phyloP scores from a whole-genome alignment of 176 grass and related monocot genomes.

The Aegilops sharonensis region DNA sequence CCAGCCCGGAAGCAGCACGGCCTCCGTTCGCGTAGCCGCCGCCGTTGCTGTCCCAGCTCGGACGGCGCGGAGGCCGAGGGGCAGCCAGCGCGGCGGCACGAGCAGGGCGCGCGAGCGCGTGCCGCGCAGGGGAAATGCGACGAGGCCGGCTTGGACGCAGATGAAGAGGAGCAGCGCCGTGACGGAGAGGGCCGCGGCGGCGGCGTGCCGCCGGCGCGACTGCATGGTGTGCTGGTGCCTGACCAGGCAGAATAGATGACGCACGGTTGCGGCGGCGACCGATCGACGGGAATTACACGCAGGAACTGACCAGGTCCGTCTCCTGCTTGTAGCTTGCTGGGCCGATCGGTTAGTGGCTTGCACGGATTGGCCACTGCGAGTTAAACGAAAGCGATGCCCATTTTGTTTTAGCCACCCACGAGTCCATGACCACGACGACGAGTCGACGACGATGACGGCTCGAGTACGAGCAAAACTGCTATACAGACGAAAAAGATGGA shows the following conservation, averaged over 20 bases:
- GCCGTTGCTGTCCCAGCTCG: neutral
- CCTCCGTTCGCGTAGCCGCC: neutral
- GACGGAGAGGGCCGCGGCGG: neutral
- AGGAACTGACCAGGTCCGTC: neutral
- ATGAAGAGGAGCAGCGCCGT: neutral
- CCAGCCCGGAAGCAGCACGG: constrained; percentile 63
- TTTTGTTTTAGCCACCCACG: neutral
- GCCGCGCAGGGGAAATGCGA: neutral
- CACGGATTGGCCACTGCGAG: neutral
- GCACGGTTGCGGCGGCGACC: neutral
- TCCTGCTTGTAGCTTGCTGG: neutral
- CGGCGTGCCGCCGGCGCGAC: constrained; percentile 3
- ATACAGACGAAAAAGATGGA: neutral
- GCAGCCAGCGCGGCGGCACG: neutral
- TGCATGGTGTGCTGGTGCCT: neutral
- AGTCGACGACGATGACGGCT: neutral
- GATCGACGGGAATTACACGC: neutral
- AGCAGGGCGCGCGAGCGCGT: neutral
- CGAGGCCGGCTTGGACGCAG: neutral
- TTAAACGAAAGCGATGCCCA: neutral
- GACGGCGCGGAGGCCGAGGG: neutral
- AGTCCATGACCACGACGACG: too few relatives aligned
- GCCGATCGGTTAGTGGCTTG: neutral
- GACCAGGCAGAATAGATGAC: neutral
- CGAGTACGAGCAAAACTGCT: too few relatives aligned